Evolutionary conservation across 352 stramenopile genomes (phyloP), one percentile per base, ranked within the genome.

Genomic region (Phytophthora agathidicida): DNA sequence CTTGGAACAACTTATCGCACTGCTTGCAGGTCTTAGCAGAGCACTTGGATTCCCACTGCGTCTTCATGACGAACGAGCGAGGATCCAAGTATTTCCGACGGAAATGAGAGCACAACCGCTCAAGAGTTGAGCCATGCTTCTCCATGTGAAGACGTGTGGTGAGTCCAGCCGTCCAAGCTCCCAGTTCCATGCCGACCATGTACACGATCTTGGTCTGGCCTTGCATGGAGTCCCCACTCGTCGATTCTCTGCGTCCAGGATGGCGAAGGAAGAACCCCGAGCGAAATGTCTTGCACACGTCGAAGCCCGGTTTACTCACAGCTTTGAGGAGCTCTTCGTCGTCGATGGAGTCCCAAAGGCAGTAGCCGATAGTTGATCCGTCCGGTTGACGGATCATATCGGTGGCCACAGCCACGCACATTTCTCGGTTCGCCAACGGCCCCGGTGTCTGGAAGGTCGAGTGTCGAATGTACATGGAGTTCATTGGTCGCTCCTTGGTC

Each of bases 301-400:
- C 44, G 30, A 68, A 37, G 9, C 66, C 50, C 9, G 60, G 54
- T 2, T 48, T 58, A 13, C 57, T 58, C n/a, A 46, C 31, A 13
- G 42, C 46, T 1, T 46, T 37, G 0, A 54, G 19, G 17, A 68
- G 68, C 42, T 66, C 50, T 4, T 31, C 20, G 33, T 68, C 59
- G 14, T 80, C 65, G 19, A 86, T 59, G 7, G 76, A 83, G 31
- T 86, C 68, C 76, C 71, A 83, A 22, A 86, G 71, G 22, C 73
- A 86, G 44, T 86, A 86, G 60, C 73, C 76, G 33, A 83, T 68
- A 0, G 65, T 83, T 3, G 73, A 73, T 16, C 73, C 68, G 23
- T 80, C 54, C 19, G 71, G 42, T 52, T 75, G 57, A 19, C 35
- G 49, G 37, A 75, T 49, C 43, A 73, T 52, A 26, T 78, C 58